Evolutionary conservation across 345 rosid genomes (phyloP), one percentile per base, ranked within the genome.

Genomic region (Brassica nigra): DNA sequence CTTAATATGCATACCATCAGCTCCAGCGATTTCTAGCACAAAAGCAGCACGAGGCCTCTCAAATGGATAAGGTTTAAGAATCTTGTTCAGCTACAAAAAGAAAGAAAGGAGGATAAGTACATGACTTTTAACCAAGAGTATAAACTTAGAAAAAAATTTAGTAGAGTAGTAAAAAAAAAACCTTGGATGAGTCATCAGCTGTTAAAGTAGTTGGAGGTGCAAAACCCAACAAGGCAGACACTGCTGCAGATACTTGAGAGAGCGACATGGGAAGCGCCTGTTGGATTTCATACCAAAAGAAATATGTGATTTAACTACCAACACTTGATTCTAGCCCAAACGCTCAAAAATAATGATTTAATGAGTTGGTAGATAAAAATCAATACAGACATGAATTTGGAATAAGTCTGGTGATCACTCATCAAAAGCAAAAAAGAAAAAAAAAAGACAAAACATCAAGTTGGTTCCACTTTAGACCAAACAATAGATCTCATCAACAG

Each of bases 201-300:
- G 98, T 87, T 80, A 95, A 88, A 4, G 90, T 71, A 76, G 81
- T 68, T 12, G 91, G 73, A 6, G 99, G 97, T 33, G 87, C 80
- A 68, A 91, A 84, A 77, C 99, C 99, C 68, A 95, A 96, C 86
- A 95, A 90, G 72, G 90, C 88, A 6, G 98, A 93, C 68, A 91
- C 90, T 14, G 90, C 79, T 59, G 98, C 92, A 37, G 94, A 90
- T 68, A 93, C 81, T 84, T 95, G 94, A 49, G 70, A 49, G 42
- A 85, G 79, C 27, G 83, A 84, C 83, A 95, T 76, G 4, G 87
- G 65, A 12, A 78, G 66, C 7, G 76, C 77, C 99, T 92, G 92
- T 63, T n/a, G 62, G 10, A 66, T 79, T 23, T 30, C 42, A 61
- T 64, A 65, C 23, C 18, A 49, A 49, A 15, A 54, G 52, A 15